Conservation (phyloP, 306 rosid genomes). For the Adenanthera pavonina region DNA sequence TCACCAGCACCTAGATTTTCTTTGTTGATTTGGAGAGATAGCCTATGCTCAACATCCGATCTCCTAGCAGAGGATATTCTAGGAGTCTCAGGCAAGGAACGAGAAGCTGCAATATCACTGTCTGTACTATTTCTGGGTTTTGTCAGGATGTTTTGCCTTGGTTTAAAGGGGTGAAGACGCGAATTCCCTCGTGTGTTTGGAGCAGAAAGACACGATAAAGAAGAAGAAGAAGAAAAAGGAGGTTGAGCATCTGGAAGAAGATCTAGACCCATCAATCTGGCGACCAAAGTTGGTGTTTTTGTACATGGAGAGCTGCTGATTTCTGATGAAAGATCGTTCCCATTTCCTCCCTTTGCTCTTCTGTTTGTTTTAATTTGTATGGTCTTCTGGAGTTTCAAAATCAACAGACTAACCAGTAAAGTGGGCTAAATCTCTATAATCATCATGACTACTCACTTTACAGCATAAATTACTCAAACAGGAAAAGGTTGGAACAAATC, state of each 20-base stretch:
- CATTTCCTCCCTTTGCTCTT: slow-evolving; percentile 38
- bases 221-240: slow-evolving; percentile 50
- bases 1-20: slow-evolving; percentile 51
- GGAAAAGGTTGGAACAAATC: background rate
- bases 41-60: slow-evolving; percentile 73
- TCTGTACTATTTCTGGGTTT: slow-evolving; percentile 57
- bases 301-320: slow-evolving; percentile 72
- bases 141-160: slow-evolving; percentile 43
- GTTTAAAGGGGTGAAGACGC: slow-evolving; percentile 27
- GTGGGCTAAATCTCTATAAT: slow-evolving; percentile 29
- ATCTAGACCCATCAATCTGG: slow-evolving; percentile 96
- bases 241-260: slow-evolving; percentile 77
- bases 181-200: slow-evolving; percentile 43
- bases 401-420: slow-evolving; percentile 6
- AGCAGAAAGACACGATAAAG: slow-evolving; percentile 47
- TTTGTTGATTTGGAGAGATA: slow-evolving; percentile 90
- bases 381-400: slow-evolving; percentile 61
- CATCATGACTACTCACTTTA: slow-evolving; percentile 36
- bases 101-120: slow-evolving; percentile 42
- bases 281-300: slow-evolving; percentile 91
- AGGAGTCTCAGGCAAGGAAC: slow-evolving; percentile 81
- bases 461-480: slow-evolving; percentile 12
- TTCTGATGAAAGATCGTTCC: slow-evolving; percentile 60
- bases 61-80: slow-evolving; percentile 71
- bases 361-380: slow-evolving; percentile 70